Conservation (phyloP, 2,329 filamentous ascomycete species). For the Trichophyton rubrum region DNA sequence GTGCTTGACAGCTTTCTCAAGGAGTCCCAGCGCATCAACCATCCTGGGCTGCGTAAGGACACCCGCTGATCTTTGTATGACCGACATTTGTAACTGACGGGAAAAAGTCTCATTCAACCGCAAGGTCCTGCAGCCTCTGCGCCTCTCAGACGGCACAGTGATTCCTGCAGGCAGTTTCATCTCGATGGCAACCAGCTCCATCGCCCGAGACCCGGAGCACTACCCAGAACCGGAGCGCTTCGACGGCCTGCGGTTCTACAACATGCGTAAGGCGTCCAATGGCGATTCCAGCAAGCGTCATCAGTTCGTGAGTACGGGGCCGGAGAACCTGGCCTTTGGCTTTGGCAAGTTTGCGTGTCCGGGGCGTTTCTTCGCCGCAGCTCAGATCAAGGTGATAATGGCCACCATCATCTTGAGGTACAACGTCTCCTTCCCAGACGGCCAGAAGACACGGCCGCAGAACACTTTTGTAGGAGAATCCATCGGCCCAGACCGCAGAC, state of each 20-base stretch:
- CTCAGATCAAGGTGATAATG: constrained; percentile 22
- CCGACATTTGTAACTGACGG: too few species aligned
- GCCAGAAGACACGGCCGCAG: too few species aligned
- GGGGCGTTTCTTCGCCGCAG: constrained; percentile 23
- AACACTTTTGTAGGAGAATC: too few species aligned
- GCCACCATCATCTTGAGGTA: too few species aligned
- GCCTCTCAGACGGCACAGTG: constrained; percentile 16
- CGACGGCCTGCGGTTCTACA: constrained; percentile 11
- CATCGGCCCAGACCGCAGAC: too few species aligned
- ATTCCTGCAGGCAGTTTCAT: constrained; percentile 11
- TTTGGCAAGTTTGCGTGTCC: constrained; percentile 23
- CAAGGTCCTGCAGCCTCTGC: constrained; percentile 10
- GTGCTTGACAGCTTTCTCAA: constrained; percentile 18
- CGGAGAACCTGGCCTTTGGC: constrained; percentile 19
- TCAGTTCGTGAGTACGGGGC: too few species aligned
- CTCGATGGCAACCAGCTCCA: constrained; percentile 12
- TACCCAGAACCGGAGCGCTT: too few species aligned
- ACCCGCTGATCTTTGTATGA: too few species aligned
- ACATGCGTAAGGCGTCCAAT: constrained; percentile 1
- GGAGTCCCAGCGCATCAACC: constrained; percentile 15
- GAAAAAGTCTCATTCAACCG: neutral
- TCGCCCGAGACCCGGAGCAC: too few species aligned
- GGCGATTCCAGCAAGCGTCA: constrained; percentile 3
- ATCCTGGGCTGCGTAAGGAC: constrained; percentile 9
- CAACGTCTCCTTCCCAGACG: too few species aligned